Percentiles rank a stretch among this genome's conserved stretches.
These are phyloP conservation scores for Aurantiochytrium sp. DNA, from an alignment of 108 stramenopile genomes.

Conservation along the genomic window DNA sequence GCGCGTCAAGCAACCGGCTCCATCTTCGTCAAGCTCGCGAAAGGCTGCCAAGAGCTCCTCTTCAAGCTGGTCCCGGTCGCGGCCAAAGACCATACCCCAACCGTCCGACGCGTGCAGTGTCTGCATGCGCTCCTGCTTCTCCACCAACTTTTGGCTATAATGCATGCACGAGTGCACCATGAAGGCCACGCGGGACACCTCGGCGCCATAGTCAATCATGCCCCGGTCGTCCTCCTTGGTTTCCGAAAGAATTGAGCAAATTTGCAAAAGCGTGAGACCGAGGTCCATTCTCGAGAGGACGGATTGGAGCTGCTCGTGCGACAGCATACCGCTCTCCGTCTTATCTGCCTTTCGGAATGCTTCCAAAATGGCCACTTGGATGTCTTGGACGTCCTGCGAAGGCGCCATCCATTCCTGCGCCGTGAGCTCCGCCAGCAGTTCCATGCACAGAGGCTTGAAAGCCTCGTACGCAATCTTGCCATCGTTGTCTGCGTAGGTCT, in stretches of 20 bases:
- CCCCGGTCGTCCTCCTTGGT: background rate
- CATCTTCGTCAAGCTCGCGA: background rate
- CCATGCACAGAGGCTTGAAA: conserved; percentile 15
- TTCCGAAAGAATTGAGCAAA: background rate
- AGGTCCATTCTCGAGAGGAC: background rate
- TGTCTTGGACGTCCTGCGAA: conserved; percentile 2
- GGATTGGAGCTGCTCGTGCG: background rate
- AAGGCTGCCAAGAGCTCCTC: background rate
- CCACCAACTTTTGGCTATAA: background rate
- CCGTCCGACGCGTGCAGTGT: background rate
- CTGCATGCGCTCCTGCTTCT: conserved; percentile 4
- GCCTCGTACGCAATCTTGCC: conserved; percentile 12
- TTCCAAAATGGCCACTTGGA: background rate
- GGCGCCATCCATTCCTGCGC: background rate
- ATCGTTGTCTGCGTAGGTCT: background rate
- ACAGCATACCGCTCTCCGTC: background rate
- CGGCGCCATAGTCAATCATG: background rate
- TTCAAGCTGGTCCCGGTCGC: background rate
- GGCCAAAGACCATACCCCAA: conserved; percentile 13
- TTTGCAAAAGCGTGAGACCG: background rate
- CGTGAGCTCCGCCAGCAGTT: background rate
- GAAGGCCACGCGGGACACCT: background rate
- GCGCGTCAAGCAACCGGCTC: background rate
- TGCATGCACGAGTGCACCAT: background rate
- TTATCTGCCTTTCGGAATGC: background rate